Base-by-base conservation (phyloP, 2,329 filamentous ascomycete genomes). In the Colletotrichum phormii region DNA sequence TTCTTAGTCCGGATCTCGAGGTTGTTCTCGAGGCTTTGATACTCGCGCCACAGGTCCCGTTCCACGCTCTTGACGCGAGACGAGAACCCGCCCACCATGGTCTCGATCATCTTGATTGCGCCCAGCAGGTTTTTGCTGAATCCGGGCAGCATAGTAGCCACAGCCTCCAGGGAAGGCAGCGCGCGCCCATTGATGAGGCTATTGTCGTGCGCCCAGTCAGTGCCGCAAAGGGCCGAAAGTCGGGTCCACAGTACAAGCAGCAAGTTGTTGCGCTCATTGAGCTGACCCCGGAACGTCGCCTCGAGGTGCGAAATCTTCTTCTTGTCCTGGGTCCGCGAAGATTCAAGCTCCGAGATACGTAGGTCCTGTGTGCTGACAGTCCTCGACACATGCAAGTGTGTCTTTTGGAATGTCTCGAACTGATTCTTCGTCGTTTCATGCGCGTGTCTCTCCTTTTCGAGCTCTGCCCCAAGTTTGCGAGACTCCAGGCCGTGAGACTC, bases 151-250 rank as follows among this genome's bases (percentile, higher is more conserved):
- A 97, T 95, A 62, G 92, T 95, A 1, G 92, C 91, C 74, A 99
- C 93, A 15, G 95, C 92, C 78, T 98, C 96, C 42, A 97, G 88
- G 13, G 93, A 95, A 0, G 95, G 95, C 7, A 97, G 85, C 1
- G 89, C 90, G 72, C 96, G 94, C 24, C 95, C 94, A 78, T 97
- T 96, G 79, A 98, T 94, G 29, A 98, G 90, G 69, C 93, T 93
- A 81, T 98, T 95, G 78, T 93, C 91, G 81, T 98, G 94, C 5
- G 94, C 91, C 96, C 97, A 99, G 79, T 98, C 97, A 0, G 91
- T 89, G 12, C 97, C 97, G 78, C 97, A 98, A 55, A 98, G 88
- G 0, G 90, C 88, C 4, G 94, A 95, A 9, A 99, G 88, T 58
- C 94, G 90, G 75, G 96, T 96, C 97, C 97, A 99, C 5, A 98